Evolutionary conservation across 148 eudicot species (phyloP).

Genomic region (Nepenthes gracilis): DNA sequence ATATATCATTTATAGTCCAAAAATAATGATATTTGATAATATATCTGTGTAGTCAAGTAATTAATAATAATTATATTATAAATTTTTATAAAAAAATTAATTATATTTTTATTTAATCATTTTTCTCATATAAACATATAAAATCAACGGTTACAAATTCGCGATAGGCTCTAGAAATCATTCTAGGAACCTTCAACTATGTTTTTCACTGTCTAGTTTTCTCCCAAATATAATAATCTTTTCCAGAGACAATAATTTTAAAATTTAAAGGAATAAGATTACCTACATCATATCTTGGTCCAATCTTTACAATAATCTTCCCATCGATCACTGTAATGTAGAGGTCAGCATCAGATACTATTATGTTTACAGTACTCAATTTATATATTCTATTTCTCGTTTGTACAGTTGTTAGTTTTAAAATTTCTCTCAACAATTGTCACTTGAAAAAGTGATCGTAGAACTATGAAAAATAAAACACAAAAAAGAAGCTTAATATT

Average conservation of each 20-base stretch:
- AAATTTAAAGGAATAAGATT: slow-evolving; percentile 30
- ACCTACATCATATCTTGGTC: slow-evolving; percentile 30
- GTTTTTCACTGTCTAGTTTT: not conserved
- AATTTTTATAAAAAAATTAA: too few species aligned
- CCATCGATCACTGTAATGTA: slow-evolving; percentile 42
- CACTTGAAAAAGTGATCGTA: slow-evolving; percentile 40
- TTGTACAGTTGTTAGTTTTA: slow-evolving; percentile 18
- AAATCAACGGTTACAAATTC: too few species aligned
- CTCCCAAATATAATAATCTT: slow-evolving; percentile 41
- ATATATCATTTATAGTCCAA: too few species aligned
- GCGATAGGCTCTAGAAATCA: too few species aligned
- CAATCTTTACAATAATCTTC: slow-evolving; percentile 36
- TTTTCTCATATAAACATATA: too few species aligned
- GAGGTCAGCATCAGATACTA: slow-evolving; percentile 43
- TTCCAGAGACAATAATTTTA: slow-evolving; percentile 25
- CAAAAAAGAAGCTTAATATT: too few species aligned
- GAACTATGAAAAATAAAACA: slow-evolving; percentile 11
- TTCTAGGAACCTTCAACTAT: too few species aligned
- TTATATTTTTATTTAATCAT: too few species aligned
- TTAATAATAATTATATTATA: too few species aligned
- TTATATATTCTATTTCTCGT: slow-evolving; percentile 25
- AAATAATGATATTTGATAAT: too few species aligned
- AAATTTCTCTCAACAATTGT: slow-evolving; percentile 28
- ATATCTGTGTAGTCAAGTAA: too few species aligned
- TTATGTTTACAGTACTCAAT: slow-evolving; percentile 30